A percentile compares a stretch with the other conserved stretches of the same genome.
Conservation (phyloP, 805 yeast genomes). For the Sugiyamaella boreocaroliniensis region DNA sequence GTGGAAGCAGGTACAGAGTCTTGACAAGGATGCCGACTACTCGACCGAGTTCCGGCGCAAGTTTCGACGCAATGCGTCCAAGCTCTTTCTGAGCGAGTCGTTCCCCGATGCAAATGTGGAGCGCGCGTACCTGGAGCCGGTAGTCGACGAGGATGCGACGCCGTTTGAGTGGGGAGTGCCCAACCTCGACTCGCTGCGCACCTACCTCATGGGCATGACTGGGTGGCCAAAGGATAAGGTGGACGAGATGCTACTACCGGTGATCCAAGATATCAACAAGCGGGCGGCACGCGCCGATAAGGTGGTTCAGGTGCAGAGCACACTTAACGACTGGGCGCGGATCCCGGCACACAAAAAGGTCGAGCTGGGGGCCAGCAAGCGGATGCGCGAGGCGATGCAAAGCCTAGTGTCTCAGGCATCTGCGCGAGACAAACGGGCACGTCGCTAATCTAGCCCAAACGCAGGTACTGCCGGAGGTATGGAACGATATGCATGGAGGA, state of each 20-base stretch:
- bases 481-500: too few species aligned
- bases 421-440: not conserved
- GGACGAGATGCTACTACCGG: slow-evolving; percentile 80
- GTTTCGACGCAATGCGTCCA: slow-evolving; percentile 51
- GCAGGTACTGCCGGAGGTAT: not conserved
- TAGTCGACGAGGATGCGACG: slow-evolving; percentile 74
- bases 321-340: slow-evolving; percentile 20
- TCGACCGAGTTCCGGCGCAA: slow-evolving; percentile 45
- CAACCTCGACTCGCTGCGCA: slow-evolving; percentile 69
- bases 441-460: not conserved
- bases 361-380: slow-evolving; percentile 17
- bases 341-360: slow-evolving; percentile 21
- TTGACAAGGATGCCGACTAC: slow-evolving; percentile 39
- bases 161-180: slow-evolving; percentile 88
- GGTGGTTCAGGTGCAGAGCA: slow-evolving; percentile 14
- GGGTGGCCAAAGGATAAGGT: slow-evolving; percentile 76
- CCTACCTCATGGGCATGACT: slow-evolving; percentile 58
- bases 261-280: slow-evolving; percentile 67
- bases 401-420: slow-evolving; percentile 9
- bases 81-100: slow-evolving; percentile 46
- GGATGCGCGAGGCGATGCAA: slow-evolving; percentile 23
- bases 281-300: slow-evolving; percentile 13
- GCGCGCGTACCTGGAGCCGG: slow-evolving; percentile 73
- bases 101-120: slow-evolving; percentile 68
- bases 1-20: slow-evolving; percentile 46